These are phyloP conservation scores for Flueggea neowawraea DNA, from an alignment of 441 rosid species.

Conservation along the genomic window DNA sequence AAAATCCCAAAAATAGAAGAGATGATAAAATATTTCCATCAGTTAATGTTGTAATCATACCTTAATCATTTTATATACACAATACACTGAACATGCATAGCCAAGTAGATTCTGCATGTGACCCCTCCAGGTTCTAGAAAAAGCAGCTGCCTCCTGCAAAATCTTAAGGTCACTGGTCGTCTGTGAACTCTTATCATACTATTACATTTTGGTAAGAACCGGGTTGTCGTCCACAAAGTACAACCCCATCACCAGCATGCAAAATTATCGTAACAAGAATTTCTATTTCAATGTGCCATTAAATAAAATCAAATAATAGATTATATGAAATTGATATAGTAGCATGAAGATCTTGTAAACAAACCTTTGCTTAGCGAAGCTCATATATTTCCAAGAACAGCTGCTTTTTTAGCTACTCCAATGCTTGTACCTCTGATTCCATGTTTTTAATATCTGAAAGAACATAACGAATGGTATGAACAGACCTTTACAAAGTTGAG, in stretches of 20 bases:
- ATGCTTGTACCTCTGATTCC: conserved; percentile 94
- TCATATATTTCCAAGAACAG: conserved; percentile 97
- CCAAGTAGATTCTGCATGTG: conserved; percentile 99
- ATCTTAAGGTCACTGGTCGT: neutral
- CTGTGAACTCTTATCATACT: neutral
- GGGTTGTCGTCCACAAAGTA: too few relatives aligned
- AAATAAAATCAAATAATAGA: neutral
- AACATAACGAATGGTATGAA: neutral
- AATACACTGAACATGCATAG: conserved; percentile 91
- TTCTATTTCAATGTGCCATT: too few relatives aligned
- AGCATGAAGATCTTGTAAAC: conserved; percentile 6
- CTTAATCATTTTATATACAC: conserved; percentile 99
- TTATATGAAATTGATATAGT: neutral
- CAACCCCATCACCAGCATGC: too few relatives aligned
- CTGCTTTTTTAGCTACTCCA: conserved; percentile 98
- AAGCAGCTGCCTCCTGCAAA: conserved; percentile 97
- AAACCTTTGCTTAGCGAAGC: conserved; percentile 98
- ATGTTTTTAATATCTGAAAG: conserved; percentile 66
- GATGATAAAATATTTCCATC: neutral
- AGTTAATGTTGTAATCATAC: conserved; percentile 30
- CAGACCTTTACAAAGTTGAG: neutral
- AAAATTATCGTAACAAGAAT: too few relatives aligned
- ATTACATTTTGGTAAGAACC: neutral
- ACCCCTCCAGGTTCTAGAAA: conserved; percentile 98
- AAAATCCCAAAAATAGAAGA: too few relatives aligned